Evolutionary conservation across 2,329 filamentous ascomycete genomes (phyloP), one percentile per base, ranked within the genome.

Genomic region (Botrytis galanthina): DNA sequence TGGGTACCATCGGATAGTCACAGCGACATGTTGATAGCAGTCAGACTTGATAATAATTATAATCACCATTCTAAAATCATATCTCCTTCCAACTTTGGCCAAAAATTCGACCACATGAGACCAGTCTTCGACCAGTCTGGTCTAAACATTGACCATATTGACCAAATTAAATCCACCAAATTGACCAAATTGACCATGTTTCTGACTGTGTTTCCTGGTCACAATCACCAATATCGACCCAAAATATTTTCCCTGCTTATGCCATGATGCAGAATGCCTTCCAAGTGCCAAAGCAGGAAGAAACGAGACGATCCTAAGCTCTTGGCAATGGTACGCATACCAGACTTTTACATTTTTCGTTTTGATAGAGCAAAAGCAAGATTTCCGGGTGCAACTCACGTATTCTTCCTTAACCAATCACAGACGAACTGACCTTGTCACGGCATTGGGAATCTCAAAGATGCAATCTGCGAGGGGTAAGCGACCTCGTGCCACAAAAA

Each of bases 11-110:
- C 66, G 66, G 66, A n/a, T 68, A 32, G 46, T 57, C 66, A 42
- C 66, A 42, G 48, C 66, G 32, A 69, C 37, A 57, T 9, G 18
- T 37, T 44, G 37, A 69, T 57, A 44, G 48, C 22, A 72, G 71
- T 72, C 61, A 72, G 71, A 72, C 39, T 57, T 72, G 69, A 68
- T 72, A 35, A 68, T 72, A 61, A 72, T 72, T 22, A 57, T 72
- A 69, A 57, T 32, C n/a, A 60, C 60, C 39, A 60, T 60, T 60
- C 71, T 61, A 57, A 32, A 16, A 54, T 20, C 35, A 57, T 18
- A 42, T 32, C n/a, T 26, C 66, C 66, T 22, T 57, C n/a, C n/a
- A 57, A 69, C 29, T n/a, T 26, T 42, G n/a, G 32, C 26, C 64
- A 29, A 57, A 29, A 8, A 29, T 29, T 26, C n/a, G 60, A n/a